Percentiles rank a stretch among this genome's conserved stretches.
Conservation (phyloP, 108 stramenopile species). For the Aurantiochytrium sp. region DNA sequence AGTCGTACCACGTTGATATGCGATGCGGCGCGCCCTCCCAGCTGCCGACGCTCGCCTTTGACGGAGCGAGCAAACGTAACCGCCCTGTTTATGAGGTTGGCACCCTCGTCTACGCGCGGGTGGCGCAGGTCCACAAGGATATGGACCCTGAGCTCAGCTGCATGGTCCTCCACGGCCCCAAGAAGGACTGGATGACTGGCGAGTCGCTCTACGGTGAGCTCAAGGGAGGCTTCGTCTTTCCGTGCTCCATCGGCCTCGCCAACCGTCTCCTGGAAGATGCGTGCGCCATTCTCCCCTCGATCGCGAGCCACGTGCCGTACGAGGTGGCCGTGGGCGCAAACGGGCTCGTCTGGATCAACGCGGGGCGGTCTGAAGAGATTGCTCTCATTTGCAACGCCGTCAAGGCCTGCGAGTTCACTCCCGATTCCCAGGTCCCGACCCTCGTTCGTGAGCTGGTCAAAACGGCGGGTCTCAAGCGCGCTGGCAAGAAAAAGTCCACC, state of each 20-base stretch:
- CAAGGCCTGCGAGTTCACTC: background rate
- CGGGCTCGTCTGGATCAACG: conserved; percentile 27
- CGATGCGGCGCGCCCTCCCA: background rate
- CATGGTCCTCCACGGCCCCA: conserved; percentile 30
- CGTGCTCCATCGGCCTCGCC: background rate
- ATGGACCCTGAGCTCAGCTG: conserved; percentile 34
- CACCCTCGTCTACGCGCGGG: conserved; percentile 25
- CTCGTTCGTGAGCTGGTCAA: background rate
- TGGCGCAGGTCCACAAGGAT: background rate
- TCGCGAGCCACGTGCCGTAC: background rate
- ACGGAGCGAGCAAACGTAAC: conserved; percentile 31
- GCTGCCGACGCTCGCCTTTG: conserved; percentile 34
- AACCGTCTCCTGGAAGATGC: background rate
- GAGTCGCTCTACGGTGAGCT: conserved; percentile 35
- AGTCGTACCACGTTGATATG: background rate
- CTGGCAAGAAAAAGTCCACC: no score
- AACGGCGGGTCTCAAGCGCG: background rate
- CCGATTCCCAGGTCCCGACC: background rate
- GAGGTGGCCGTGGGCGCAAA: conserved; percentile 33
- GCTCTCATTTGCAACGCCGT: background rate
- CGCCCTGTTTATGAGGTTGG: conserved; percentile 6
- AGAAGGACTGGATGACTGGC: conserved; percentile 40
- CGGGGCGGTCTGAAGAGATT: background rate
- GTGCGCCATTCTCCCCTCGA: background rate
- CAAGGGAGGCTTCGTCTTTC: background rate